A percentile compares a stretch with the other conserved stretches of the same genome.
Evolutionary conservation across 2,329 filamentous ascomycete species (phyloP).

Genomic region (Botrytis byssoidea): DNA sequence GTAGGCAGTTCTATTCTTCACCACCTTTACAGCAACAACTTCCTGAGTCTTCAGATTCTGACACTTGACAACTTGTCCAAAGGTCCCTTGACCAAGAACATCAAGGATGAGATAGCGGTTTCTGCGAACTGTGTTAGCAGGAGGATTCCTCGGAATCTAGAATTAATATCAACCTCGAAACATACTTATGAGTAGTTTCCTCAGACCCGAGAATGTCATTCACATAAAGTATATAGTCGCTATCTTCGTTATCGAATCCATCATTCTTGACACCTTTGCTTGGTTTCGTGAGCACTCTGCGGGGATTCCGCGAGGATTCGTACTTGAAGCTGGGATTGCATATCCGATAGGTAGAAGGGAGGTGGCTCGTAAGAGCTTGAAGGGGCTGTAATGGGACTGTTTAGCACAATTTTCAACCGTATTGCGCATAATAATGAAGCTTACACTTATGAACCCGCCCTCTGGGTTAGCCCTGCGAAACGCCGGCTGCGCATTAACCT

Average conservation of each 20-base stretch:
- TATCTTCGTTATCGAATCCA: constrained; percentile 98
- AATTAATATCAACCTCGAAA: constrained; percentile 31
- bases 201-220: constrained; percentile 98
- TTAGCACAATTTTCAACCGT: constrained; percentile 32
- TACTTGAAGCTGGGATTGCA: constrained; percentile 99
- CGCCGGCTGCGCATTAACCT: constrained; percentile 81
- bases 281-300: constrained; percentile 92
- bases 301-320: constrained; percentile 93
- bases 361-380: constrained; percentile 89
- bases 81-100: constrained; percentile 94
- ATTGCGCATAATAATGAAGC: constrained; percentile 38
- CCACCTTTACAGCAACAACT: constrained; percentile 97
- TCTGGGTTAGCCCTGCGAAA: constrained; percentile 94
- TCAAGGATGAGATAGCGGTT: constrained; percentile 97
- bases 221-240: constrained; percentile 98
- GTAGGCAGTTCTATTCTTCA: constrained; percentile 98
- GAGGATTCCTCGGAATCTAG: constrained; percentile 23
- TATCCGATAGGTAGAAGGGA: constrained; percentile 95
- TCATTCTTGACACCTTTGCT: constrained; percentile 99
- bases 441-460: constrained; percentile 94
- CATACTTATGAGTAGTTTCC: constrained; percentile 94
- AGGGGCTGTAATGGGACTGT: constrained; percentile 61
- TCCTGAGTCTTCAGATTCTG: constrained; percentile 98
- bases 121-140: constrained; percentile 46
- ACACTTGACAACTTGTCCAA: constrained; percentile 98